Base-by-base conservation (phyloP, 805 yeast species). In the Lipomyces kockii region DNA sequence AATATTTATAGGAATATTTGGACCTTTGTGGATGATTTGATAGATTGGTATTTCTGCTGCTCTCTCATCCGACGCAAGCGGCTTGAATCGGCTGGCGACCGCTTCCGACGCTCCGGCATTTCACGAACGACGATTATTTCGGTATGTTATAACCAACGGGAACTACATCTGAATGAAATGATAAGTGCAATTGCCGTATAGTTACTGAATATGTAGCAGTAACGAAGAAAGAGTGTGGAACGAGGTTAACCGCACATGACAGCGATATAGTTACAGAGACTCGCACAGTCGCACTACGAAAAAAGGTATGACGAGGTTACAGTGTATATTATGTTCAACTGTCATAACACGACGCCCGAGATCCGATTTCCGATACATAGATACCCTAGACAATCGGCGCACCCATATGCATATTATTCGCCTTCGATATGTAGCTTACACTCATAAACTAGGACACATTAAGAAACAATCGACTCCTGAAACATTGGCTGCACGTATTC, bases 401-500 rank as follows among this genome's bases (percentile, higher is more conserved):
- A 29, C 43, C 6, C 17, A 37, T 37, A 37, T 37, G 43, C 17
- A 37, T 37, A 37, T 37, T 37, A 37, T 37, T 5, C 43, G 17
- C 17, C 17, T 14, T 3, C 43, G 43, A 37, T 37, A 11, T 37
- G 43, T 37, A 35, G 39, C 39, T 12, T 37, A 37, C 43, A 37
- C 17, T 37, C 43, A 14, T 35, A 35, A 35, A 35, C 39, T 11
- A 35, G 14, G 39, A 35, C 39, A 37, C 5, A 37, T 37, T 5
- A 0, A 37, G 4, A 35, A 35, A 35, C 37, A 35, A 11, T 35
- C 37, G 37, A 35, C 39, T 35, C 39, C 39, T 35, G 43, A 12
- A 37, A 9, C 43, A 37, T 59, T n/a, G 60, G 22, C 60, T 55
- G 34, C 55, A 34, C 17, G 43, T 46, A 37, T 43, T 49, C n/a